Evolutionary conservation across 805 yeast genomes (phyloP).

Genomic region (Hanseniaspora lachancei): DNA sequence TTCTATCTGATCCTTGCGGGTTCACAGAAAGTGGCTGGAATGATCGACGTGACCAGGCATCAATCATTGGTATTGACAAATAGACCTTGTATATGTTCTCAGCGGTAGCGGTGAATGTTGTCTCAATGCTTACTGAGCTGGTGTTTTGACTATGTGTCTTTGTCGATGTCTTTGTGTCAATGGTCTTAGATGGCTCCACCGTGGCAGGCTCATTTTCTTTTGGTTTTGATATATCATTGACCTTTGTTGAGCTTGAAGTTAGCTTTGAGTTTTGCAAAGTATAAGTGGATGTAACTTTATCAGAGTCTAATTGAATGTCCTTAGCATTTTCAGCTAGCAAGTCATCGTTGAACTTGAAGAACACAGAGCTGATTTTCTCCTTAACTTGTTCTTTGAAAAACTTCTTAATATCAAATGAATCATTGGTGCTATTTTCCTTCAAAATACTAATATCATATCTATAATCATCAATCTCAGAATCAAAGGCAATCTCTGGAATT

Average conservation of each 20-base stretch:
- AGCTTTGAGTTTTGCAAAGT: slow-evolving; percentile 35
- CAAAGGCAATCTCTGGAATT: slow-evolving; percentile 89
- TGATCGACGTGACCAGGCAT: slow-evolving; percentile 68
- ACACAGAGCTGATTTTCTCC: slow-evolving; percentile 40
- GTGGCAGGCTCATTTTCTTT: slow-evolving; percentile 9
- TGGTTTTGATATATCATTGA: slow-evolving; percentile 5
- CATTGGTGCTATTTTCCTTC: slow-evolving; percentile 39
- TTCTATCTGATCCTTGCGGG: slow-evolving; percentile 34
- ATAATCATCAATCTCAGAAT: slow-evolving; percentile 70
- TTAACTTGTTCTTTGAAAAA: slow-evolving; percentile 32
- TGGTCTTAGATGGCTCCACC: background rate
- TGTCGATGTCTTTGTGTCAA: background rate
- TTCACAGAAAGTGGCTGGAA: slow-evolving; percentile 30
- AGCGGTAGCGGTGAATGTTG: slow-evolving; percentile 76
- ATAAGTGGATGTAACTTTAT: slow-evolving; percentile 44
- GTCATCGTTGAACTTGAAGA: slow-evolving; percentile 61
- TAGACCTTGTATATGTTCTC: slow-evolving; percentile 72
- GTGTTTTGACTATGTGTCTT: slow-evolving; percentile 46
- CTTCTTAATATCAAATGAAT: slow-evolving; percentile 31
- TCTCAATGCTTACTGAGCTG: slow-evolving; percentile 60
- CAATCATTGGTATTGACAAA: slow-evolving; percentile 59
- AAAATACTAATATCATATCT: slow-evolving; percentile 67
- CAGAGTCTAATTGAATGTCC: slow-evolving; percentile 73
- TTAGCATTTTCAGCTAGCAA: slow-evolving; percentile 63
- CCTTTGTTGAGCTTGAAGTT: background rate